phyloP scores from a whole-genome alignment of 495 filamentous ascomycete genomes.

The Daldinia concentrica region DNA sequence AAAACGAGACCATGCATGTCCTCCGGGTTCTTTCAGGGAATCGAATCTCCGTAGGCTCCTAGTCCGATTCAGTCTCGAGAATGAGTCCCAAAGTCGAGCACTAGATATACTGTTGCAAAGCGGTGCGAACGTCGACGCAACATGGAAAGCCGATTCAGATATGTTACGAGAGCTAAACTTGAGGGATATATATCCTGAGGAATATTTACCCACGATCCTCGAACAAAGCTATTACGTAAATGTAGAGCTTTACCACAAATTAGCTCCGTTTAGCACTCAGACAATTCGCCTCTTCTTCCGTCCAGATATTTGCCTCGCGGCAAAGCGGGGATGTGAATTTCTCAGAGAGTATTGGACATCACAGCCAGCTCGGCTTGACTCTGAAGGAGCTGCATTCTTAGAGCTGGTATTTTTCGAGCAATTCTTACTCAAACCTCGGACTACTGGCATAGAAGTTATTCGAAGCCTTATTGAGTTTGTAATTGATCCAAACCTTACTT shows the following conservation, averaged over 20 bases:
- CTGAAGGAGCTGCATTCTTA: background rate
- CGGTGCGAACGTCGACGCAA: background rate
- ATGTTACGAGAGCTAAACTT: too few species aligned
- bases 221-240: background rate
- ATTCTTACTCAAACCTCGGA: background rate
- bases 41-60: accelerated
- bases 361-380: background rate
- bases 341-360: background rate
- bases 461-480: background rate
- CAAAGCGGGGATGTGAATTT: background rate
- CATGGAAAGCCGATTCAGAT: background rate
- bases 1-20: background rate
- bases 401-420: background rate
- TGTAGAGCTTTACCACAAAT: background rate
- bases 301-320: background rate
- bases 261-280: background rate
- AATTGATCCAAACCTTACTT: background rate
- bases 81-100: background rate
- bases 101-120: background rate
- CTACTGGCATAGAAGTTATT: background rate
- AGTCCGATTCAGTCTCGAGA: background rate
- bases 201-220: background rate
- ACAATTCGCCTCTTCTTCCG: background rate
- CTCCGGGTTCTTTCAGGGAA: background rate
- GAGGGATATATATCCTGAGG: background rate